Evolutionary conservation across 108 stramenopile genomes (phyloP), one percentile per base, ranked within the genome.

Genomic region (Nitzschia sp.): DNA sequence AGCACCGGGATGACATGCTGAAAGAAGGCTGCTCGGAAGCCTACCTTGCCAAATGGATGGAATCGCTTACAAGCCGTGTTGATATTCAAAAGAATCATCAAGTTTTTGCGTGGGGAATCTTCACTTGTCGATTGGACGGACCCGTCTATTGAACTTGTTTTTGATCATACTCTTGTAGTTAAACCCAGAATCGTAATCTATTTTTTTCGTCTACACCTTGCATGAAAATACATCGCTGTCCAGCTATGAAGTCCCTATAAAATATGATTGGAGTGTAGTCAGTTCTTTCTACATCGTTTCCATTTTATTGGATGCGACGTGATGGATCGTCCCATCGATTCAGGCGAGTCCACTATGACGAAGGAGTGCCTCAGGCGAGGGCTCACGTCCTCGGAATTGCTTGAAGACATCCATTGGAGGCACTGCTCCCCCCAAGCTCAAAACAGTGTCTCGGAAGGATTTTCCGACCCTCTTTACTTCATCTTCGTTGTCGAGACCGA

Each of bases 401-500:
- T 88, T 77, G 82, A 96, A 99, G 9, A 99, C 99, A 48, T 97
- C 93, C 73, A 77, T 77, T 0, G 96, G 96, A 44, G 86, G 77
- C 9, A 93, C 85, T 33, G 95, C 96, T 66, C 96, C 96, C 19
- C 98, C 96, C 28, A 91, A 56, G 48, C 83, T 82, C 69, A 98
- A 74, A 0, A 98, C 94, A 21, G 98, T 98, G 27, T 98, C 93
- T 6, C 96, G 78, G 94, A 99, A 99, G 35, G 74, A 80, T 53
- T 57, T 61, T 45, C 97, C 97, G 38, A 97, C 86, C 28, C 73
- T 73, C 48, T 73, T 75, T 21, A 98, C 87, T 34, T 72, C 93
- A 65, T 95, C 95, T 73, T 97, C 93, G 56, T 98, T 95, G 59
- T 97, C 98, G 33, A 98, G 80, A 33, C 97, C 98, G 41, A 89